Evolutionary conservation across 2,329 filamentous ascomycete genomes (phyloP), one percentile per base, ranked within the genome.

Genomic region (Microcyclospora tardicrescens): DNA sequence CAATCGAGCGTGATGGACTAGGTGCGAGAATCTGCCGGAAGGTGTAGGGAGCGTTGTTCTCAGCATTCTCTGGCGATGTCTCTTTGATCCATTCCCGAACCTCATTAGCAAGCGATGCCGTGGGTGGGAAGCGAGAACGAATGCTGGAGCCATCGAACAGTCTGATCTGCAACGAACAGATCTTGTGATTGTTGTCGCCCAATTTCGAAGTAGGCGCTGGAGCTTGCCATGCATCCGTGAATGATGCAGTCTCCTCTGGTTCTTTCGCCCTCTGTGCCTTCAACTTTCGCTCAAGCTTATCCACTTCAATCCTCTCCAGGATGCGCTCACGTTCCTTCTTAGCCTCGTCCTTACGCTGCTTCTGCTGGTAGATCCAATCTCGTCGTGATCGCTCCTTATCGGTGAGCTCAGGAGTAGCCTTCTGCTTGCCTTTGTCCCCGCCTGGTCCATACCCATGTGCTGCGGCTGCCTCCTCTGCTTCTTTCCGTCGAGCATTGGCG

Each of bases 1-100:
- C 79, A 41, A 96, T 77, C 9, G 72, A 75, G 45, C 75, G 76
- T 56, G 80, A 91, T 2, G 85, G 84, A 14, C 77, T 64, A 0
- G 87, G 87, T 0, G 82, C 79, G 2, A 93, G 69, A 28, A 95
- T 78, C 35, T 93, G 76, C 54, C 86, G 85, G 63, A 96, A 87
- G 10, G 72, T 81, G 59, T 86, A 96, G 0, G 85, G 83, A 24
- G 54, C 49, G 2, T 47, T 47, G 2, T 10, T 68, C 53, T 40
- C 41, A 5, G 36, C 37, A 6, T 30, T 45, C 19, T 74, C 72
- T 14, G 43, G 42, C 6, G 50, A 10, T 59, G 65, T 44, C 40
- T 71, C 65, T 39, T 89, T 82, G 6, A 96, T 72, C 83, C 85
- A 95, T 6, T 67, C 62, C 6, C 89, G 73, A 1, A 96, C 78